Conservation (phyloP, 441 rosid genomes). For the Metrosideros polymorpha region DNA sequence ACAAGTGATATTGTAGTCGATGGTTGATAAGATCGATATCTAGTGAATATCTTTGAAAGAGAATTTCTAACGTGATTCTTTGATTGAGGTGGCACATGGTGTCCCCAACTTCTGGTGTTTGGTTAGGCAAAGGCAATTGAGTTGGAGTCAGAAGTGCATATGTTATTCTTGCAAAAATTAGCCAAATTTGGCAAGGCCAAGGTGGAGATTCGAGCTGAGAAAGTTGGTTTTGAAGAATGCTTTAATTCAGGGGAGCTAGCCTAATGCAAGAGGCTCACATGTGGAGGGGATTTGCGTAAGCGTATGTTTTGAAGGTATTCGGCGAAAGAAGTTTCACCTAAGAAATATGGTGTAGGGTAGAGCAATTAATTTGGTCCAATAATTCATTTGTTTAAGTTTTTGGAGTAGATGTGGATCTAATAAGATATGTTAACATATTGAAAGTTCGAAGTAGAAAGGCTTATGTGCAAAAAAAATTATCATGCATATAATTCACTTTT, state of each 20-base stretch:
- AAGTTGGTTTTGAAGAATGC: too few species aligned
- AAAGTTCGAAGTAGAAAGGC: neutral
- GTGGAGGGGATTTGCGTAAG: neutral
- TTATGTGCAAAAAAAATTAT: neutral
- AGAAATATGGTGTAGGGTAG: neutral
- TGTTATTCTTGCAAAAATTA: neutral
- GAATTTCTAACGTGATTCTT: neutral
- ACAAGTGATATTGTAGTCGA: neutral
- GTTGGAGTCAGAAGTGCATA: neutral
- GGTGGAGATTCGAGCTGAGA: too few species aligned
- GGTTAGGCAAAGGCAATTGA: neutral
- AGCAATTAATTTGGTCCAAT: neutral
- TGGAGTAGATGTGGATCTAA: neutral
- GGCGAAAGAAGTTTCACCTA: neutral
- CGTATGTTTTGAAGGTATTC: neutral
- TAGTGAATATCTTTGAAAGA: neutral
- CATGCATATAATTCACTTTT: neutral
- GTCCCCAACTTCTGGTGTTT: neutral
- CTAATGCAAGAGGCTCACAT: too few species aligned
- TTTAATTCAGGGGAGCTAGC: too few species aligned
- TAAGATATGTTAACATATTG: neutral
- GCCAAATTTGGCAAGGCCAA: too few species aligned
- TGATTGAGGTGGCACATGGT: neutral
- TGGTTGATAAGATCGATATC: neutral
- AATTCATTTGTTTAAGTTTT: neutral